Percentiles rank a stretch among this genome's conserved stretches.
These are phyloP conservation scores for Berkeleyomyces rouxiae DNA, from an alignment of 2,329 filamentous ascomycete species.

Conservation along the genomic window DNA sequence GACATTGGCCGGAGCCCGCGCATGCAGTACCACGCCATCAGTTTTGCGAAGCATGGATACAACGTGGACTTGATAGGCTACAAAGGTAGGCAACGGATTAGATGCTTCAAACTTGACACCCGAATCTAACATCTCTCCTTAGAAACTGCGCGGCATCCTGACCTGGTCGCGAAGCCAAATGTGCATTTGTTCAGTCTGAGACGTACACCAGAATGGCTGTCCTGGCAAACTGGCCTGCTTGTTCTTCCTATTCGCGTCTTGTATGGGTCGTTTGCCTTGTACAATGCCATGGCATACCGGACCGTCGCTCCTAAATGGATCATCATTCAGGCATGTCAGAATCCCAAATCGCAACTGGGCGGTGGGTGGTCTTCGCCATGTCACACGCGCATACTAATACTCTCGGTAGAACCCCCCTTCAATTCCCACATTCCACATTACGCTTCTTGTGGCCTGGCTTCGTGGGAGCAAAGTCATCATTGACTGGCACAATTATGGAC, in stretches of 20 bases:
- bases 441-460: slow-evolving; percentile 53
- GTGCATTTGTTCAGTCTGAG: slow-evolving; percentile 58
- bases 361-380: not conserved
- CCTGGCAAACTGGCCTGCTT: slow-evolving; percentile 25
- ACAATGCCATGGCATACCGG: slow-evolving; percentile 54
- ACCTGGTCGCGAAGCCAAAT: slow-evolving; percentile 49
- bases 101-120: not conserved
- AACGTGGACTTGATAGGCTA: slow-evolving; percentile 80
- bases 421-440: slow-evolving; percentile 73
- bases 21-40: slow-evolving; percentile 97
- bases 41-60: slow-evolving; percentile 67
- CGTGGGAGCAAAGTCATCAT: slow-evolving; percentile 72
- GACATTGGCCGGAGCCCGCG: slow-evolving; percentile 91
- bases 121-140: not conserved
- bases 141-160: slow-evolving; percentile 71
- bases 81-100: slow-evolving; percentile 37
- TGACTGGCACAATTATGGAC: slow-evolving; percentile 99
- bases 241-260: slow-evolving; percentile 13
- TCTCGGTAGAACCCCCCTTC: slow-evolving; percentile 67
- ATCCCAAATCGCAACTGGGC: not conserved
- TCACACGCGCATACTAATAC: slow-evolving; percentile 12
- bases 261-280: slow-evolving; percentile 41
- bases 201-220: slow-evolving; percentile 48
- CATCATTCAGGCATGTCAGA: slow-evolving; percentile 50
- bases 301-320: slow-evolving; percentile 68